These are phyloP conservation scores for Dothiorella sarmentorum DNA, from an alignment of 2,329 filamentous ascomycete genomes.

Conservation along the genomic window DNA sequence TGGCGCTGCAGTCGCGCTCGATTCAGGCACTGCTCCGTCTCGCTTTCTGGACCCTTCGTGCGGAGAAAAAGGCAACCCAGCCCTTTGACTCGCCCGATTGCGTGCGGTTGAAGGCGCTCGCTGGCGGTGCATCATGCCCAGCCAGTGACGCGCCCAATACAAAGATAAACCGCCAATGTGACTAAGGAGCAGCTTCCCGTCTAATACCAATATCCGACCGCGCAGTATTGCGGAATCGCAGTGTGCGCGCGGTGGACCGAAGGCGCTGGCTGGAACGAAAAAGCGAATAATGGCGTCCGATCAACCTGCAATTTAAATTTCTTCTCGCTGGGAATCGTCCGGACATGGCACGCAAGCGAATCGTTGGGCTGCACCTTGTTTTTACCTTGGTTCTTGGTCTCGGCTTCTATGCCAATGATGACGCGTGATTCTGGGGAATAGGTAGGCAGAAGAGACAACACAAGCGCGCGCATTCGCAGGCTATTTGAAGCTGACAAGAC, in stretches of 20 bases:
- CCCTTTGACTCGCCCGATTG: slow-evolving; percentile 5
- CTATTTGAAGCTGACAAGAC: too few relatives aligned
- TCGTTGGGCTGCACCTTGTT: slow-evolving; percentile 5
- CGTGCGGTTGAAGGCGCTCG: neutral
- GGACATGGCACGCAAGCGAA: neutral
- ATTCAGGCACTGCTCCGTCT: slow-evolving; percentile 9
- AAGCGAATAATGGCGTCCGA: neutral
- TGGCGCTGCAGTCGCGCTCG: slow-evolving; percentile 1
- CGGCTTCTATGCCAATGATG: neutral
- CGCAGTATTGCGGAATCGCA: neutral
- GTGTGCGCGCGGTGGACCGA: neutral
- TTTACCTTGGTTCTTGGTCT: slow-evolving; percentile 3
- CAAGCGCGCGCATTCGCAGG: too few relatives aligned
- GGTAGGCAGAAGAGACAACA: neutral
- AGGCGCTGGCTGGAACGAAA: neutral
- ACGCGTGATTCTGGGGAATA: neutral
- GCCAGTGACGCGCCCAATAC: slow-evolving; percentile 8
- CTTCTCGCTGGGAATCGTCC: neutral
- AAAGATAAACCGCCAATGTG: slow-evolving; percentile 5
- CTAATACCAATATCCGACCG: neutral
- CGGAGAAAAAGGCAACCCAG: neutral
- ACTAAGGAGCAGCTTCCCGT: slow-evolving; percentile 7
- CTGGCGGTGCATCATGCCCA: slow-evolving; percentile 7
- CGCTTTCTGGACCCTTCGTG: slow-evolving; percentile 4
- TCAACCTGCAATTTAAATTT: slow-evolving; percentile 9